Evolutionary conservation across 179 eudicot species (phyloP).

Genomic region (Beta corolliflora): DNA sequence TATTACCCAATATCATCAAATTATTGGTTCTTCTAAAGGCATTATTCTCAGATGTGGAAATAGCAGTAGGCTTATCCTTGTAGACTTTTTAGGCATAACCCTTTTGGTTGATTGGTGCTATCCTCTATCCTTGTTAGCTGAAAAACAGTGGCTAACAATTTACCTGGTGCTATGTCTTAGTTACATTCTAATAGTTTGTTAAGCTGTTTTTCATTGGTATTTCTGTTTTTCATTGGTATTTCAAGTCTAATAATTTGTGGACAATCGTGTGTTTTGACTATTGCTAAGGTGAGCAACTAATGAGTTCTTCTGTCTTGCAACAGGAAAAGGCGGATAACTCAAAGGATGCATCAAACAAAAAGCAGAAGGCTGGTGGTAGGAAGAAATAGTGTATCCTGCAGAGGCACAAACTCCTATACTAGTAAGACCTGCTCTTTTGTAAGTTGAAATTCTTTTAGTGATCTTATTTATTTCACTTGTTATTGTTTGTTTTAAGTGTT

Average conservation of each 20-base stretch:
- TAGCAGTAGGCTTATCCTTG: background rate
- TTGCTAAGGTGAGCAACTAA: background rate
- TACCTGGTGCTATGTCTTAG: background rate
- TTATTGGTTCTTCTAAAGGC: background rate
- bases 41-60: background rate
- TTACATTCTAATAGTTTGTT: background rate
- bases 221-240: background rate
- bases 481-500: no score
- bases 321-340: slow-evolving; percentile 53
- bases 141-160: background rate
- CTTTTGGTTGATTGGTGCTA: background rate
- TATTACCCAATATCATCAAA: background rate
- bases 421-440: slow-evolving; percentile 3
- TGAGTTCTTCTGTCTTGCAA: background rate
- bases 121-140: background rate
- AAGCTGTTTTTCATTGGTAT: background rate
- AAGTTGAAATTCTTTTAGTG: slow-evolving; percentile 4
- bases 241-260: background rate
- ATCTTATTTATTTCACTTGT: no score
- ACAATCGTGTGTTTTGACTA: background rate
- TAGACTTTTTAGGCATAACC: background rate
- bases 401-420: slow-evolving; percentile 1
- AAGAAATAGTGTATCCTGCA: slow-evolving; percentile 48
- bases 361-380: slow-evolving; percentile 60
- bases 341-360: slow-evolving; percentile 59